Conservation (phyloP, 192 early-diverging fungal genomes). For the Chytriomyces sp. region DNA sequence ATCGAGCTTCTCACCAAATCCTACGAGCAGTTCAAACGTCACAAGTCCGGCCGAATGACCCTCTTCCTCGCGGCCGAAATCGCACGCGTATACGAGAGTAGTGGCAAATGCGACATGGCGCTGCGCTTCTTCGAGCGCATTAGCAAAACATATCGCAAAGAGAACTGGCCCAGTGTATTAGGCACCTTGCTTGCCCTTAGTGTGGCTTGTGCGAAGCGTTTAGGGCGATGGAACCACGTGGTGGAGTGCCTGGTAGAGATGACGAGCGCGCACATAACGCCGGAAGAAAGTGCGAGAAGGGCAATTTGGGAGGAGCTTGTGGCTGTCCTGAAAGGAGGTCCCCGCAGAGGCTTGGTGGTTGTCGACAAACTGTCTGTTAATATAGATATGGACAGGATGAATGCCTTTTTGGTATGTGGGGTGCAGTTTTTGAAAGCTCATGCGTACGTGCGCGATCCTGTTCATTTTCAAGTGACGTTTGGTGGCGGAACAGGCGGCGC, state of each 20-base stretch:
- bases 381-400: constrained; percentile 67
- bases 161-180: constrained; percentile 74
- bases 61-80: constrained; percentile 85
- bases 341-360: constrained; percentile 23
- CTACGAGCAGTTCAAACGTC: constrained; percentile 85
- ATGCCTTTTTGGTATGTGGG: constrained; percentile 54
- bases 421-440: constrained; percentile 40
- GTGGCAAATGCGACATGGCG: constrained; percentile 83
- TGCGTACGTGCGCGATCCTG: constrained; percentile 59
- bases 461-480: constrained; percentile 61
- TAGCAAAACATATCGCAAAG: constrained; percentile 85
- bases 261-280: constrained; percentile 45
- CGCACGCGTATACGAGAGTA: constrained; percentile 75
- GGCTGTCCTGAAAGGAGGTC: constrained; percentile 29
- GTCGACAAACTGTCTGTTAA: constrained; percentile 8
- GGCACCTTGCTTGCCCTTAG: constrained; percentile 68
- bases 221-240: constrained; percentile 61
- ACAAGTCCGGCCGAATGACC: constrained; percentile 75
- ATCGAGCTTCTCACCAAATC: constrained; percentile 88
- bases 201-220: constrained; percentile 69
- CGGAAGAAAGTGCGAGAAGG: constrained; percentile 14
- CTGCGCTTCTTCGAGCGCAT: constrained; percentile 89
- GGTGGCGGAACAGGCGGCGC: neutral
- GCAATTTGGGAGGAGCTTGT: constrained; percentile 34
- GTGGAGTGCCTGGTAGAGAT: constrained; percentile 76